Percentiles rank a stretch among this genome's conserved stretches.
Conservation (phyloP, 495 filamentous ascomycete species). For the Entonaema liquescens region DNA sequence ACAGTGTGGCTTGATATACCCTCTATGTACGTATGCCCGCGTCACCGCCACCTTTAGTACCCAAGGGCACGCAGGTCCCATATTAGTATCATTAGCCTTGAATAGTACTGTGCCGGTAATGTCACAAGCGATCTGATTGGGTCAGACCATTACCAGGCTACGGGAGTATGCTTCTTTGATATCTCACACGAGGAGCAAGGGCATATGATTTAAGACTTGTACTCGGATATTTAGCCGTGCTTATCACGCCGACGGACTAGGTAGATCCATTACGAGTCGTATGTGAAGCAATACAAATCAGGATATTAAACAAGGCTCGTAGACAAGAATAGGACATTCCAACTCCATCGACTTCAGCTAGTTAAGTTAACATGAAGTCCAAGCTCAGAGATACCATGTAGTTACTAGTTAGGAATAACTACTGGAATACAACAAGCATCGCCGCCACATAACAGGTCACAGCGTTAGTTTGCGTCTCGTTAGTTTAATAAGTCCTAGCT, state of each 20-base stretch:
- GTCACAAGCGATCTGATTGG: slow-evolving; percentile 24
- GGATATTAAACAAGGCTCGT: slow-evolving; percentile 32
- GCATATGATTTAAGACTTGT: neutral
- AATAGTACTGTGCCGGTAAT: slow-evolving; percentile 4
- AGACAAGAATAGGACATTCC: slow-evolving; percentile 7
- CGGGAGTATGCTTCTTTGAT: slow-evolving; percentile 2
- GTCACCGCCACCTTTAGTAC: slow-evolving; percentile 9
- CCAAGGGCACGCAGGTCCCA: neutral
- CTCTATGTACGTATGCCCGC: slow-evolving; percentile 10
- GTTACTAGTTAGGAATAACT: too few species aligned
- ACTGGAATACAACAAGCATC: neutral
- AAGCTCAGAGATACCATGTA: too few species aligned
- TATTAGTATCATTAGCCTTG: neutral
- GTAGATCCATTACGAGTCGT: slow-evolving; percentile 18
- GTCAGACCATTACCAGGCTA: slow-evolving; percentile 10
- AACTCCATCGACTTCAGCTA: slow-evolving; percentile 30
- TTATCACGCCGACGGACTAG: slow-evolving; percentile 5
- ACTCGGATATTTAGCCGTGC: slow-evolving; percentile 25
- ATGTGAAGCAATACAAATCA: slow-evolving; percentile 31
- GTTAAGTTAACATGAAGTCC: neutral
- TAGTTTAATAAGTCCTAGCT: slow-evolving; percentile 30
- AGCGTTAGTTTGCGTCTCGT: slow-evolving; percentile 31
- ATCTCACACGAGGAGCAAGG: neutral
- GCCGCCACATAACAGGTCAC: slow-evolving; percentile 18
- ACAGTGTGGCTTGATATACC: slow-evolving; percentile 35